Evolutionary conservation across 179 eudicot genomes (phyloP), one percentile per base, ranked within the genome.

Genomic region (Gypsophila paniculata): DNA sequence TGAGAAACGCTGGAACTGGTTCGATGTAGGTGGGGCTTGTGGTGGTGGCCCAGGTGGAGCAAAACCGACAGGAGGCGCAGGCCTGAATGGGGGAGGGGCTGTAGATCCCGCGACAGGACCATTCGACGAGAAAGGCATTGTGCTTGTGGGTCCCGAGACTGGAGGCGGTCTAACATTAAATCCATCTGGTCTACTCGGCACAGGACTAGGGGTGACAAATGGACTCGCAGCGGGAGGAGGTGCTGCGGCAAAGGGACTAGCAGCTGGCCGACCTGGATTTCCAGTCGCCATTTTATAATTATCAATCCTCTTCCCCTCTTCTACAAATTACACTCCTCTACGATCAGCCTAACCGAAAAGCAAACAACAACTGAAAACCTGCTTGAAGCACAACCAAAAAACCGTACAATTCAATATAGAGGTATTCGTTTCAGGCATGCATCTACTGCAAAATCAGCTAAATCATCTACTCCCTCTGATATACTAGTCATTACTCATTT

Each of bases 191-290:
- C 91, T 87, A 76, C 58, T 84, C 65, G 62, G 82, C 63, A 82
- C 70, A 26, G 88, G 85, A 66, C 83, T 87, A 58, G 87, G 71
- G 8, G 85, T 67, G n/a, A 71, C 82, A 70, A 88, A 85, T 64
- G 92, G 86, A 54, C 83, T 70, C 44, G 74, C 46, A 29, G 84
- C 66, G 52, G 82, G 86, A 62, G 91, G 89, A 66, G 88, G 83
- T 79, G 86, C 85, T 78, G 87, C 85, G 51, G 79, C 86, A 79
- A 87, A 88, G 9, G 97, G 88, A 59, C 87, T 69, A 67, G 77
- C 79, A 78, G 79, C 79, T 57, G 93, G 90, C 42, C 74, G 86
- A 39, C 82, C 82, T 46, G 89, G 84, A 74, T 91, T 82, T 76
- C 91, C 92, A 36, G 92, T 81, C 69, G 91, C 93, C 98, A 91